Evolutionary conservation across 2,329 filamentous ascomycete genomes (phyloP), one percentile per base, ranked within the genome.

Genomic region (Thielaviopsis populi): DNA sequence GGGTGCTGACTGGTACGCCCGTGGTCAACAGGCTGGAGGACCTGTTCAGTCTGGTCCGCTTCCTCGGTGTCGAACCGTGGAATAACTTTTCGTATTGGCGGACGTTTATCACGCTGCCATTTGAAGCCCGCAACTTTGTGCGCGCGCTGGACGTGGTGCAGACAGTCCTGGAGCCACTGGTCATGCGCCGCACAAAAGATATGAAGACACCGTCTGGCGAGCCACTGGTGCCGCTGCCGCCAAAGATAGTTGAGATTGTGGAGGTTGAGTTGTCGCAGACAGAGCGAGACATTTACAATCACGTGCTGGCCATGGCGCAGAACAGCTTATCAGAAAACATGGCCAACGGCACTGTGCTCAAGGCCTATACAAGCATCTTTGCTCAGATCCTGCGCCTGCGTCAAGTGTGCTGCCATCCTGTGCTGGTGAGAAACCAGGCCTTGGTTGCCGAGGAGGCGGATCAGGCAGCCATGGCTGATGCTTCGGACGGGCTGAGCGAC

Each of bases 1-100:
- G 94, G 94, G 89, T 87, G 0, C 76, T 99, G 59, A 99, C 94
- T 0, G 94, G 94, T 19, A 99, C 94, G 0, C 94, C 94, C 0
- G 97, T 99, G 64, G 92, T 99, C 68, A 99, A 99, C 73, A 86
- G 90, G 53, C 79, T 99, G 0, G 92, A 97, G 72, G 94, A 97
- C 73, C 77, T 99, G 15, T 97, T 96, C 75, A 95, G 89, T 70
- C 76, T 99, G 43, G 89, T 97, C 13, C 85, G 89, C 2, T 99
- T 97, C 74, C 77, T 99, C 11, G 86, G 89, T 64, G 94, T 99
- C 3, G 92, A 97, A 72, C 94, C 94, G 0, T 99, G 94, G 94
- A 94, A 88, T 70, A 97, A 97, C 73, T 99, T 99, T 73, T 96
- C 91, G 0, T 99, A 96, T 75, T 99, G 94, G 94, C 91, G 91